Base-by-base conservation (phyloP, 2,329 filamentous ascomycete genomes). In the Seiridium unicorne region DNA sequence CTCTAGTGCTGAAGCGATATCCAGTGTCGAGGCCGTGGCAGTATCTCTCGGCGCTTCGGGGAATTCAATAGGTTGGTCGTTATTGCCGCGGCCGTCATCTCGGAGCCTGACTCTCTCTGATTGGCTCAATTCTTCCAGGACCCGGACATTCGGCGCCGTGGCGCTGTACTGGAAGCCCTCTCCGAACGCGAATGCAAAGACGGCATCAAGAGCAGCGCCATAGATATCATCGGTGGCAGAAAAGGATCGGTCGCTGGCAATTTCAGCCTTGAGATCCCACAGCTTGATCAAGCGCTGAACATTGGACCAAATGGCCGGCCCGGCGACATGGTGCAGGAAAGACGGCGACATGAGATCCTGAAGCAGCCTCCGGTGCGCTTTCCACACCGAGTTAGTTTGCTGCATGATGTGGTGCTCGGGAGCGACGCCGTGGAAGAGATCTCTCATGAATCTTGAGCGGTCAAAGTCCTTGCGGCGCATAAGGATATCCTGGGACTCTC, bases 261-360 rank as follows among this genome's bases (percentile, higher is more conserved):
- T 61, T 1, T 66, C 62, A 0, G 64, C 68, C 61, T 76, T 76
- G 34, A 70, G 8, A 3, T 55, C 48, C 74, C 74, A 76, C 0
- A 77, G 64, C 5, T 69, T 57, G 2, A 77, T 62, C 10, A 76
- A 60, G 2, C 60, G 58, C 5, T 59, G 32, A 10, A 63, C 65
- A 26, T 67, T 68, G 2, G 64, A 61, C 53, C 76, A 70, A 3
- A 74, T 59, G 3, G 63, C 62, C 1, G 74, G 75, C 0, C 68
- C 73, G 1, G 70, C 67, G 18, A 73, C 65, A 60, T 68, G 55
- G 51, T 73, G 58, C 7, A 77, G 60, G 55, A 77, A 77, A 5
- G 49, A 61, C 0, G 74, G 69, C 6, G 73, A 68, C 76, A 78
- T 76, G 1, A 77, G 63, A 47, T 77, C 75, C 36, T 71, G 68